A percentile compares a stretch with the other conserved stretches of the same genome.
Evolutionary conservation across 768 basidiomycete species (phyloP).

Genomic region (Amanita muscaria): DNA sequence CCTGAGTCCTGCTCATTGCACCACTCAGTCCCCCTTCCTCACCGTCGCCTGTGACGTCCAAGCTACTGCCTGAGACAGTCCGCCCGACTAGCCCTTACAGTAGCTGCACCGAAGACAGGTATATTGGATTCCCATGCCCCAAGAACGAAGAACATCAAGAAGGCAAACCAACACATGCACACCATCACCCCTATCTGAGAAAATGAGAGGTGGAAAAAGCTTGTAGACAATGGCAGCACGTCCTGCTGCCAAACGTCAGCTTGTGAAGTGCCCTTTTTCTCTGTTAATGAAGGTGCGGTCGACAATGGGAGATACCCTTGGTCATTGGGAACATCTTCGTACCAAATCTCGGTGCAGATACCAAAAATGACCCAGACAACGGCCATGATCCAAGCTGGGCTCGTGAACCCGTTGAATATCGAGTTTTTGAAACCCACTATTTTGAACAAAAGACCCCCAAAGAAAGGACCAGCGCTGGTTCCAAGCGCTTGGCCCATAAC

Average conservation of each 20-base stretch:
- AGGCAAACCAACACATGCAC: slow-evolving; percentile 65
- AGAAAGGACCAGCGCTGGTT: slow-evolving; percentile 54
- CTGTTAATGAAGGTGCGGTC: no score
- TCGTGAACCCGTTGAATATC: slow-evolving; percentile 61
- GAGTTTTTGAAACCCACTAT: slow-evolving; percentile 40
- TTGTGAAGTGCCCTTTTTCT: no score
- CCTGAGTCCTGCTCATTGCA: no score
- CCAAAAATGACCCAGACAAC: slow-evolving; percentile 44
- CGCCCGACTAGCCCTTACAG: no score
- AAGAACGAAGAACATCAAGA: slow-evolving; percentile 63
- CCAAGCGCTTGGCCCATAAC: slow-evolving; percentile 57
- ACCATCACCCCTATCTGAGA: slow-evolving; percentile 37
- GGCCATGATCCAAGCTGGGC: slow-evolving; percentile 63
- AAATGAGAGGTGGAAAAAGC: not conserved
- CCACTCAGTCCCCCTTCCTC: no score
- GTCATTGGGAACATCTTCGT: slow-evolving; percentile 28
- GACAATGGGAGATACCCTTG: slow-evolving; percentile 1
- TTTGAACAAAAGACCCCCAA: slow-evolving; percentile 54
- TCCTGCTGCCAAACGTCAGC: no score
- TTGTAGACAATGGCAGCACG: no score
- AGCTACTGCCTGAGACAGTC: no score
- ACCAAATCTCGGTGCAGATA: slow-evolving; percentile 24
- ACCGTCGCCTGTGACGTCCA: no score
- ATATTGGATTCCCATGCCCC: slow-evolving; percentile 65
- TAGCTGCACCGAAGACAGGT: slow-evolving; percentile 45